phyloP scores from a whole-genome alignment of 441 rosid species.

The Biscutella laevigata region DNA sequence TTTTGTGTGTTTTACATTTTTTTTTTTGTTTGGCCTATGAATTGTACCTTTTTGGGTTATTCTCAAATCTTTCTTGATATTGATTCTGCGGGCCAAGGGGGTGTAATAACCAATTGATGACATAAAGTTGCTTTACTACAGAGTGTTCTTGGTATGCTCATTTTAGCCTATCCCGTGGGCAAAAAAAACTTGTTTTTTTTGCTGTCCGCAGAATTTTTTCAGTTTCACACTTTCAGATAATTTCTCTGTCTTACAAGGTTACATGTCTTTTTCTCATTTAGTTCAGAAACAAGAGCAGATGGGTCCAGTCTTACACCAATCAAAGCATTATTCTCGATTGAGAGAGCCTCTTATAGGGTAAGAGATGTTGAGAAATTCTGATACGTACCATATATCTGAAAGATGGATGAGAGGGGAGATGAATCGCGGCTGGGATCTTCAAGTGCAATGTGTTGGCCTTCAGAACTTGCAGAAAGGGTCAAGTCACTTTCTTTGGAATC shows the following conservation, averaged over 20 bases:
- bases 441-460: constrained; percentile 57
- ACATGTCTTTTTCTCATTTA: constrained; percentile 25
- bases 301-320: constrained; percentile 18
- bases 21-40: not conserved
- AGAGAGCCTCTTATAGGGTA: constrained; percentile 50
- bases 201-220: not conserved
- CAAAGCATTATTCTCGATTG: constrained; percentile 18
- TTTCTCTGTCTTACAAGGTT: constrained; percentile 19
- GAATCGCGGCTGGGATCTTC: constrained; percentile 63
- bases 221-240: constrained; percentile 10
- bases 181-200: constrained; percentile 5
- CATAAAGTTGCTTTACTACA: constrained; percentile 23
- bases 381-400: constrained; percentile 38
- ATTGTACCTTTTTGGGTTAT: constrained; percentile 1
- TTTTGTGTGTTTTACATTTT: too few relatives aligned
- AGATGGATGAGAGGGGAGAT: constrained; percentile 81
- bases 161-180: constrained; percentile 1
- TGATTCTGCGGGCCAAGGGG: constrained; percentile 22
- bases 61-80: constrained; percentile 18
- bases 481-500: constrained; percentile 64
- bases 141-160: constrained; percentile 18
- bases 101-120: constrained; percentile 19
- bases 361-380: constrained; percentile 51
- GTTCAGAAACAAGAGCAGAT: constrained; percentile 31
- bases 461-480: constrained; percentile 69